A percentile compares a stretch with the other conserved stretches of the same genome.
phyloP scores from a whole-genome alignment of 768 basidiomycete genomes.

The Pulveroboletus frians region DNA sequence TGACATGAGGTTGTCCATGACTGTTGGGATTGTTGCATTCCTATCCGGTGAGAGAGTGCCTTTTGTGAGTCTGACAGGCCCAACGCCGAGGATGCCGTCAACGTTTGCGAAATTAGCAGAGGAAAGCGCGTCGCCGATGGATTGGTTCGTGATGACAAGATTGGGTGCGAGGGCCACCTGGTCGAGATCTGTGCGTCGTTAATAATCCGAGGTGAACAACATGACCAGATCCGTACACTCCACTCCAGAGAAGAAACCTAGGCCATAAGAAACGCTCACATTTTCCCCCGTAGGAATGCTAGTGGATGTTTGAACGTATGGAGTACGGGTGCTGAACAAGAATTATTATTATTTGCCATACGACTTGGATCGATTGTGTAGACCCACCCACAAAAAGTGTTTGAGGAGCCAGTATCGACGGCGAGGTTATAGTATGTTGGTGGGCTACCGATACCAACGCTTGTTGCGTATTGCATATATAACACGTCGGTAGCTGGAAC shows the following conservation, averaged over 20 bases:
- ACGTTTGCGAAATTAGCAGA: slow-evolving; percentile 15
- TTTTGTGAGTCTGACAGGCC: slow-evolving; percentile 18
- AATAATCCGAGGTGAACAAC: neutral
- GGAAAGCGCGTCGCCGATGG: slow-evolving; percentile 23
- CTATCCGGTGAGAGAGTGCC: slow-evolving; percentile 2
- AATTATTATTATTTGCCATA: neutral
- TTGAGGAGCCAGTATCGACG: slow-evolving; percentile 31
- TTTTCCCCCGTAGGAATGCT: slow-evolving; percentile 23
- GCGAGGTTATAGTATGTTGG: slow-evolving; percentile 26
- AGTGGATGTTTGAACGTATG: slow-evolving; percentile 19
- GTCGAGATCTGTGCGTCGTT: slow-evolving; percentile 18
- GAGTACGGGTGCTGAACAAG: slow-evolving; percentile 15
- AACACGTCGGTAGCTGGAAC: slow-evolving; percentile 12
- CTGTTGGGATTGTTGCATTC: slow-evolving; percentile 17
- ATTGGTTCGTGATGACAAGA: slow-evolving; percentile 26
- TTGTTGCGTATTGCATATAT: slow-evolving; percentile 17
- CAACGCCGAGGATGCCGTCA: slow-evolving; percentile 27
- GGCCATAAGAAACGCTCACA: slow-evolving; percentile 8
- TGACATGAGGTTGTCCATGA: slow-evolving; percentile 22
- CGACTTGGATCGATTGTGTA: neutral
- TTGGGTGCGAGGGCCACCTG: slow-evolving; percentile 20
- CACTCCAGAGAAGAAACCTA: slow-evolving; percentile 25
- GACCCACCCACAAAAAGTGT: slow-evolving; percentile 24
- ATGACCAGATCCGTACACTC: slow-evolving; percentile 26
- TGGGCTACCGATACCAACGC: slow-evolving; percentile 26